Evolutionary conservation across 768 basidiomycete genomes (phyloP), one percentile per base, ranked within the genome.

Genomic region (Ramaria sp.): DNA sequence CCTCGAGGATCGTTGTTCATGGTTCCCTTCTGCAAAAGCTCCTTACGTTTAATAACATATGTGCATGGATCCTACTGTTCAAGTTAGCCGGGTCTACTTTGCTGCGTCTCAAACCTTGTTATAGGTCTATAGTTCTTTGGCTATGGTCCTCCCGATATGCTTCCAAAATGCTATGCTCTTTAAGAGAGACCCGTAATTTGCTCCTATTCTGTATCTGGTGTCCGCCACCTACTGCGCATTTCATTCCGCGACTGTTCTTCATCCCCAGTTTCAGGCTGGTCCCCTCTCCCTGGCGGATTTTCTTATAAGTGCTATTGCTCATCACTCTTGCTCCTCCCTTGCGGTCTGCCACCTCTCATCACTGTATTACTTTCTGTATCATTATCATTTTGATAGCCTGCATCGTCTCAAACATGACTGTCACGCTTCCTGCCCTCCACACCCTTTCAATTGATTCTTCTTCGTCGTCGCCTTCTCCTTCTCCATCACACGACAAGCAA

Each of bases 161-260:
- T 53, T 49, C 45, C 42, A 54, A 59, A 56, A 42, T 51, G 59
- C 47, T 61, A 38, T 47, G 59, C 59, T 48, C 59, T 34, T 37
- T 61, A 51, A 48, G 54, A 42, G 43, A 47, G 53, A 34, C 42
- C 53, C 50, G 49, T 38, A 5, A 39, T 59, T 34, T 50, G 46
- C 53, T 54, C 53, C 60, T 60, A 30, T 22, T 34, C 50, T 33
- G 7, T 41, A 42, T 38, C 45, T 39, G 31, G 51, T 24, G 24
- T 59, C 53, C 51, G n/a, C 54, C 24, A 7, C n/a, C 20, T 20
- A n/a, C 20, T 43, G 2, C 37, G 20, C 37, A 19, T 54, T 42
- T 13, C 27, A 4, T 30, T 41, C 24, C 13, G 33, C 22, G 3
- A 46, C 41, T 46, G n/a, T 47, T 57, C 22, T 34, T 34, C 48